phyloP scores from a whole-genome alignment of 441 rosid species.

The Populus hybrid region DNA sequence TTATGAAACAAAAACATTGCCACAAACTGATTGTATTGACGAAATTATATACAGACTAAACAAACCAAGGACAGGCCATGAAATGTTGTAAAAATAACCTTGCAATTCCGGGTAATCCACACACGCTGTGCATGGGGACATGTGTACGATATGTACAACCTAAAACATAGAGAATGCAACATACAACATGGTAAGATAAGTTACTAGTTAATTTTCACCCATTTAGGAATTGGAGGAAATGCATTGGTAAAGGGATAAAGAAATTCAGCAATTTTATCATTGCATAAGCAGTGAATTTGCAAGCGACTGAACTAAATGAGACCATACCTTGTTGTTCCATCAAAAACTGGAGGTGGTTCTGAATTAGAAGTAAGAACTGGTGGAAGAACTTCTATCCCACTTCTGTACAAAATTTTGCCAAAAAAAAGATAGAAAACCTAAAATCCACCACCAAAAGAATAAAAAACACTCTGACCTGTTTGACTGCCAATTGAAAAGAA shows the following conservation, averaged over 20 bases:
- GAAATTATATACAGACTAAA: background rate
- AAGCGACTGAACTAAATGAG: background rate
- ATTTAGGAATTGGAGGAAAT: background rate
- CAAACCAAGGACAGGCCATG: background rate
- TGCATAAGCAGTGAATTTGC: background rate
- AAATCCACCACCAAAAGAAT: background rate
- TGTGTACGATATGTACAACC: conserved; percentile 69
- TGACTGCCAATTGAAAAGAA: background rate
- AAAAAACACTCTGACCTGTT: background rate
- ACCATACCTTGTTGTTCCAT: conserved; percentile 71
- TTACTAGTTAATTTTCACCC: background rate
- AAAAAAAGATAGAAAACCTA: background rate
- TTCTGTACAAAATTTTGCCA: conserved; percentile 8
- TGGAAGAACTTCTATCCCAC: conserved; percentile 49
- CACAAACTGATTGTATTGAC: background rate
- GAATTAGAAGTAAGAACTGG: conserved; percentile 63
- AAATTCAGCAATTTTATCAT: background rate
- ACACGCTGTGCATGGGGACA: conserved; percentile 85
- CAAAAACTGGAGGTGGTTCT: conserved; percentile 57
- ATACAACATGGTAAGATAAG: background rate
- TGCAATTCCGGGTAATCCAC: conserved; percentile 75
- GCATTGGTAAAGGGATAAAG: background rate
- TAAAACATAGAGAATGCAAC: conserved; percentile 25
- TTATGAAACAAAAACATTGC: background rate
- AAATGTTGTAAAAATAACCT: conserved; percentile 38